Conservation (phyloP, 2,329 filamentous ascomycete genomes). For the Geosmithia morbida region DNA sequence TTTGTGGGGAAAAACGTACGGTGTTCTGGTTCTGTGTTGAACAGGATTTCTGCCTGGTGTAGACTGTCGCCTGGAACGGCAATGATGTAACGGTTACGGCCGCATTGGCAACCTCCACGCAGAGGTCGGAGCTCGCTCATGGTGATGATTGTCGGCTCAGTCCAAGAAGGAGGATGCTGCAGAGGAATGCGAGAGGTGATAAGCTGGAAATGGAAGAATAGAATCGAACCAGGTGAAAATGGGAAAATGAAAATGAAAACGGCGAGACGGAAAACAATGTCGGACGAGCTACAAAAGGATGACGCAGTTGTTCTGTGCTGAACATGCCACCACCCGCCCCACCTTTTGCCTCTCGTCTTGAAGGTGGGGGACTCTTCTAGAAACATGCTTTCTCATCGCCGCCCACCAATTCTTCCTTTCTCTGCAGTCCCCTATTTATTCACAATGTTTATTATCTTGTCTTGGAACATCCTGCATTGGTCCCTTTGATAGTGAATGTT, state of each 20-base stretch:
- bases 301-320: background rate
- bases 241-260: background rate
- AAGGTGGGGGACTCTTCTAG: background rate
- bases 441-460: too few species aligned
- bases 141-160: conserved; percentile 6
- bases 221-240: too few species aligned
- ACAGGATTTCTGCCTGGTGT: conserved; percentile 53
- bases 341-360: background rate
- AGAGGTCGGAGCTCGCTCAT: conserved; percentile 41
- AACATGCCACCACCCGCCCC: background rate
- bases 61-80: conserved; percentile 45
- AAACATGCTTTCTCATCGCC: background rate
- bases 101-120: conserved; percentile 70
- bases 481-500: background rate
- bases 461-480: too few species aligned
- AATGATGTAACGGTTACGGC: conserved; percentile 71
- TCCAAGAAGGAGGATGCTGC: background rate
- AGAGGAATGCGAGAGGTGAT: background rate
- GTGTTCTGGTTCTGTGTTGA: conserved; percentile 55
- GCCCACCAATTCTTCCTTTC: too few species aligned
- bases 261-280: background rate
- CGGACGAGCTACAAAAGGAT: background rate
- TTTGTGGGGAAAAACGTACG: conserved; percentile 42
- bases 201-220: background rate
- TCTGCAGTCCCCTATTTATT: too few species aligned